Percentiles rank a stretch among this genome's conserved stretches.
Conservation (phyloP, 352 stramenopile genomes). For the Pythium insidiosum region DNA sequence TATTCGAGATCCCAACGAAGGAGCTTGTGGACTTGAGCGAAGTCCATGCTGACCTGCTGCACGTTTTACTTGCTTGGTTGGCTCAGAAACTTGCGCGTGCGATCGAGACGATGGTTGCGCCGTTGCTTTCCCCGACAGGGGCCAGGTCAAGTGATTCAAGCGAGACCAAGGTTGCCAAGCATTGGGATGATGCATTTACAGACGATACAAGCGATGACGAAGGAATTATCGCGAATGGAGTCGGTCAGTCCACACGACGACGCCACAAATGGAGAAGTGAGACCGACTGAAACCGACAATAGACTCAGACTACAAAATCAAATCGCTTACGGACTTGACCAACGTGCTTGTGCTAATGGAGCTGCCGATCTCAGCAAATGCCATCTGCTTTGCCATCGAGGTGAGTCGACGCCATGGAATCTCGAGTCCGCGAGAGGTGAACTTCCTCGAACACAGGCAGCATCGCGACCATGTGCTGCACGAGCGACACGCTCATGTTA, state of each 20-base stretch:
- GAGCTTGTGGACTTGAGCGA: constrained; percentile 75
- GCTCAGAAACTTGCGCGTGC: constrained; percentile 58
- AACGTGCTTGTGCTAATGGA: too few relatives aligned
- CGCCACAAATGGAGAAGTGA: constrained; percentile 41
- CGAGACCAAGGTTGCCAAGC: too few relatives aligned
- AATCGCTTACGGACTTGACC: too few relatives aligned
- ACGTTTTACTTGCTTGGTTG: constrained; percentile 75
- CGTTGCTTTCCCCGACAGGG: constrained; percentile 36
- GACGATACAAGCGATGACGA: constrained; percentile 12
- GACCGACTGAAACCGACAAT: constrained; percentile 49
- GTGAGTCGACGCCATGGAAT: too few relatives aligned
- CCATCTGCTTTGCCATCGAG: too few relatives aligned
- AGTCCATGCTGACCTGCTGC: constrained; percentile 77
- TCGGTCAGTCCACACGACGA: constrained; percentile 13
- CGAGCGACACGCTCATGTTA: constrained; percentile 28
- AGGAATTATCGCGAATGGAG: too few relatives aligned
- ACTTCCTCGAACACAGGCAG: constrained; percentile 60
- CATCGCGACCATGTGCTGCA: constrained; percentile 44
- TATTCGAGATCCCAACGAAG: constrained; percentile 72
- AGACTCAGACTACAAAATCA: too few relatives aligned
- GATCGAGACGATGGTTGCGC: constrained; percentile 55
- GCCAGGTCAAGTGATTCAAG: too few relatives aligned
- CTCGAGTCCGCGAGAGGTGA: constrained; percentile 24
- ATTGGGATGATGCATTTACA: too few relatives aligned
- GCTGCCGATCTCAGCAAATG: too few relatives aligned